phyloP scores from a whole-genome alignment of 2,329 filamentous ascomycete species.

The Penicillium janthinellum region DNA sequence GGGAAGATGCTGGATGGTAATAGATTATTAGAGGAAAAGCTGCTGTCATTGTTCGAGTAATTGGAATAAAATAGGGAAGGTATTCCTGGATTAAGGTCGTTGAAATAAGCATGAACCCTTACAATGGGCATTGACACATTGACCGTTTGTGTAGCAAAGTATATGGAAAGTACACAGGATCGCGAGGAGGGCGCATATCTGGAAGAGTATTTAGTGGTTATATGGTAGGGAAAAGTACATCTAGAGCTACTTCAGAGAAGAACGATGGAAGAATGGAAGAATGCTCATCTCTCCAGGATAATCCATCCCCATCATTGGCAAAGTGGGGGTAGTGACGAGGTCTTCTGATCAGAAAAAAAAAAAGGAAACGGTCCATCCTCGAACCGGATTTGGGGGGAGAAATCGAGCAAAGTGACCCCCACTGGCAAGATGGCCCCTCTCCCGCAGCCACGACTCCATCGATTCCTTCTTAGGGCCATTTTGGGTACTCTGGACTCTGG shows the following conservation, averaged over 20 bases:
- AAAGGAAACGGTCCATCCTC: constrained; percentile 8
- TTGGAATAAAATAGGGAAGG: neutral
- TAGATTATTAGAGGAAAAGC: neutral
- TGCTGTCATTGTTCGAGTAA: neutral
- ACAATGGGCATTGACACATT: neutral
- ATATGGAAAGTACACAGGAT: neutral
- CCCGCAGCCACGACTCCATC: constrained; percentile 1
- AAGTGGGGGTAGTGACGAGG: constrained; percentile 31
- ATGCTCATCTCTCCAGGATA: neutral
- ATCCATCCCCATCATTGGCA: too few relatives aligned
- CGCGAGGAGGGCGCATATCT: neutral
- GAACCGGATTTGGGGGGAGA: constrained; percentile 29
- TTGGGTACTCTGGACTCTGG: neutral
- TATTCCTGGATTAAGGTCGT: neutral
- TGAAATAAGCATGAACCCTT: neutral
- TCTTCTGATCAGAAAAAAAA: constrained; percentile 39
- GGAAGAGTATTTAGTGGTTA: too few relatives aligned
- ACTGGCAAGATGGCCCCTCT: neutral
- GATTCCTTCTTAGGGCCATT: neutral
- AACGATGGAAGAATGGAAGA: neutral
- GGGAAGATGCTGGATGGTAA: neutral
- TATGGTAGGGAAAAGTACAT: neutral
- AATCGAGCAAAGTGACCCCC: neutral
- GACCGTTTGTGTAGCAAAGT: neutral
- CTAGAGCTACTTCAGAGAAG: neutral